Evolutionary conservation across 148 eudicot genomes (phyloP), one percentile per base, ranked within the genome.

Genomic region (Heliosperma pusillum): DNA sequence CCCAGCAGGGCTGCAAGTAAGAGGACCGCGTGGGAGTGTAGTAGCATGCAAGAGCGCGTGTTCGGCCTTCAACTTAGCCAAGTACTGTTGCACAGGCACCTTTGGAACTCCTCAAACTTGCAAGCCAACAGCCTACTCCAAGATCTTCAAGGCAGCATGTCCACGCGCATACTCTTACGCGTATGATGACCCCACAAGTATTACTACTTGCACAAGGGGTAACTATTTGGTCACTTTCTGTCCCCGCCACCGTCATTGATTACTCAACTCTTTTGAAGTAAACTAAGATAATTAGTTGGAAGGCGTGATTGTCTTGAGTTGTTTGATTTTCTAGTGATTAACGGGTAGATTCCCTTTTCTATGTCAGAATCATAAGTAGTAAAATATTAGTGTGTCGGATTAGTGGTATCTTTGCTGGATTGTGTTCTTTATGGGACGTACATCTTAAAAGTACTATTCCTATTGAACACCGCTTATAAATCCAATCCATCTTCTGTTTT

Each of bases 101-200:
- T 91, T 79, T 26, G 98, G 91, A 19, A 87, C 76, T 44, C 97
- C 98, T 0, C 98, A 94, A 73, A 68, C 96, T 16, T 94, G 98
- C 79, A 89, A 89, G 83, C 98, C 98, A 7, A 94, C 98, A 11
- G 97, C 91, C 0, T 94, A 94, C 76, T 94, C 98, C n/a, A 85
- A 82, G 83, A 90, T 94, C 10, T 94, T 94, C 76, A 94, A 94
- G 85, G 80, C 82, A 1, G 98, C 98, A 5, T 94, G 98, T 72
- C 98, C 98, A 3, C 83, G 82, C 76, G 98, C 98, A 0, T 94
- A 94, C 80, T 91, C 97, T 3, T 93, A 94, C 61, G 98, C 98
- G 5, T 94, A 90, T n/a, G 98, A 94, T 74, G 98, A 94, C 79
- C 97, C 98, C n/a, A 90, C 97, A 0, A 94, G 98, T 74, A 94